Evolutionary conservation across 306 rosid species (phyloP).

Genomic region (Myrica gale): DNA sequence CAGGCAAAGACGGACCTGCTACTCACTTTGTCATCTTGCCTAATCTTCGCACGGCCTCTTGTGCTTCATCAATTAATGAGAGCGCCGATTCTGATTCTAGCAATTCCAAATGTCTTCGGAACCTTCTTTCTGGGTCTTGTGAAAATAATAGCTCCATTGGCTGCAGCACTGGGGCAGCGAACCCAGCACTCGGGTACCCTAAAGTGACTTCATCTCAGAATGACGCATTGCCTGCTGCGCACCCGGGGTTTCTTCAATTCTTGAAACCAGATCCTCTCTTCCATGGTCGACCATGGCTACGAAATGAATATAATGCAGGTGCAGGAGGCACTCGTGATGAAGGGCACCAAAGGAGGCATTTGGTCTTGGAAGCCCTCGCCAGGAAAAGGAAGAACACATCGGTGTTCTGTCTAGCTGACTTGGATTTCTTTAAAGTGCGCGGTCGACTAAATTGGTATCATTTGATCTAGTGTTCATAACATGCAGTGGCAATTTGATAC

Average conservation of each 20-base stretch:
- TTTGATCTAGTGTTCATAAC: not conserved
- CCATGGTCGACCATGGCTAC: slow-evolving; percentile 16
- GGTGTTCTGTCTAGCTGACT: slow-evolving; percentile 37
- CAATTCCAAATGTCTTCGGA: not conserved
- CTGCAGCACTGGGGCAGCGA: not conserved
- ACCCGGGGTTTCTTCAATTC: slow-evolving; percentile 23
- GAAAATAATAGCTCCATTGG: not conserved
- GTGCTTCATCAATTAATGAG: slow-evolving; percentile 3
- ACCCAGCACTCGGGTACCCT: slow-evolving; percentile 9
- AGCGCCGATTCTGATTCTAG: not conserved
- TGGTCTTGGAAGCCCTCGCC: slow-evolving; percentile 37
- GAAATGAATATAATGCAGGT: slow-evolving; percentile 1
- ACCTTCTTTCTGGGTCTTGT: slow-evolving; percentile 2
- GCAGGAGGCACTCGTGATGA: slow-evolving; percentile 1
- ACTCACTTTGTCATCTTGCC: slow-evolving; percentile 40
- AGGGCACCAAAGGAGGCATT: slow-evolving; percentile 22
- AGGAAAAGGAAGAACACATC: slow-evolving; percentile 28
- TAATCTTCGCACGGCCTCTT: not conserved
- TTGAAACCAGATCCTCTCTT: slow-evolving; percentile 37
- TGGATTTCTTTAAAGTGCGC: slow-evolving; percentile 39
- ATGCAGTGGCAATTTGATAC: not conserved
- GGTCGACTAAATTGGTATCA: not conserved
- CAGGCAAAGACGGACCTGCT: slow-evolving; percentile 24
- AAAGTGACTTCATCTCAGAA: slow-evolving; percentile 6
- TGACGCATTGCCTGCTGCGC: not conserved